phyloP scores from a whole-genome alignment of 2,329 filamentous ascomycete genomes.

The Cladosporium austrohemisphaericum region DNA sequence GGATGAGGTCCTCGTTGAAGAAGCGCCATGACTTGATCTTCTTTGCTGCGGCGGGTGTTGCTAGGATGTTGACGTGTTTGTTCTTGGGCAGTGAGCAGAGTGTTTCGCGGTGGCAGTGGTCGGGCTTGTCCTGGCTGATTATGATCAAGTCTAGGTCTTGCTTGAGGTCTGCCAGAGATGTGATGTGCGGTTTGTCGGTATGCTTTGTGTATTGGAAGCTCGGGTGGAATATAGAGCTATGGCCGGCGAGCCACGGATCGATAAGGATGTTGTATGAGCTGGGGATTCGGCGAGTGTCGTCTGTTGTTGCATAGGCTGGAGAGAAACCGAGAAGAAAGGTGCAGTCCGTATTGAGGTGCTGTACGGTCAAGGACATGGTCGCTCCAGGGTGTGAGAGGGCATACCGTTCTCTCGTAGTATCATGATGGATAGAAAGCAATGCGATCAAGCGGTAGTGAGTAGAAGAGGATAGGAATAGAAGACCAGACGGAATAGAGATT shows the following conservation, averaged over 20 bases:
- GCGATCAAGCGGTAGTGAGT: neutral
- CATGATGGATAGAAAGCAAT: constrained; percentile 1
- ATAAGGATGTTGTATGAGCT: constrained; percentile 63
- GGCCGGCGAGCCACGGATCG: constrained; percentile 66
- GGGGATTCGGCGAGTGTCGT: constrained; percentile 33
- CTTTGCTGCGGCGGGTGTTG: constrained; percentile 61
- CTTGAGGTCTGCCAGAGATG: constrained; percentile 53
- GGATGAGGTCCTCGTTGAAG: constrained; percentile 53
- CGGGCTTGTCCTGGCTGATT: constrained; percentile 60
- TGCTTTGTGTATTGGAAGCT: constrained; percentile 60
- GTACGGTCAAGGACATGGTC: constrained; percentile 60
- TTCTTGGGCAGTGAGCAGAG: constrained; percentile 59
- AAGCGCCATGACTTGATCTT: constrained; percentile 65
- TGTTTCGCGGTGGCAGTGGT: constrained; percentile 68
- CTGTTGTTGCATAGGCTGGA: constrained; percentile 38
- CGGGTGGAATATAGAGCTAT: constrained; percentile 57
- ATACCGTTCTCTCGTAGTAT: constrained; percentile 3
- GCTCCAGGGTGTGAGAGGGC: neutral
- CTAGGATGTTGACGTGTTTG: constrained; percentile 60
- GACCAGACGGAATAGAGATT: neutral
- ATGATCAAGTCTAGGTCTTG: constrained; percentile 54
- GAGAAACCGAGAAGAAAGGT: constrained; percentile 63
- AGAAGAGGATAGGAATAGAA: neutral
- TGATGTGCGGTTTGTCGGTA: constrained; percentile 53
- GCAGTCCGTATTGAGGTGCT: constrained; percentile 61